Evolutionary conservation across 2,329 filamentous ascomycete species (phyloP).

Genomic region (Exophiala mesophila): DNA sequence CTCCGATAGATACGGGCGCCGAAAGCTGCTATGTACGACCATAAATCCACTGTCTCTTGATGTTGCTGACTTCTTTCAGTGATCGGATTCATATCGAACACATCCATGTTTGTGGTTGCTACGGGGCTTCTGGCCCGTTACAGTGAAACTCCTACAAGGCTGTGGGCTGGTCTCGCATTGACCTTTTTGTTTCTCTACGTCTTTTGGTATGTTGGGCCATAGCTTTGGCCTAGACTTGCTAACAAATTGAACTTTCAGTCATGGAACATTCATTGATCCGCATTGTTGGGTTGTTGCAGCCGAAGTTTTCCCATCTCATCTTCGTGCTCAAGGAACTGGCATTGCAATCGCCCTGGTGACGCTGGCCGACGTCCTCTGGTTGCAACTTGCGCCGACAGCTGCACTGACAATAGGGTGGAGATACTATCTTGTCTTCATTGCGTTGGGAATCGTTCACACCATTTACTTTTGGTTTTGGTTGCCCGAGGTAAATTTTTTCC

Average conservation of each 20-base stretch:
- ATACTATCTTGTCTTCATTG: slow-evolving; percentile 36
- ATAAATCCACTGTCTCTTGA: background rate
- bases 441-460: slow-evolving; percentile 29
- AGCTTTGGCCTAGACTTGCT: background rate
- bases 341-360: slow-evolving; percentile 6
- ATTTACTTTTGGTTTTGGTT: slow-evolving; percentile 32
- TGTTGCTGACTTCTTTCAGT: slow-evolving; percentile 1
- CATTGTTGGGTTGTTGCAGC: slow-evolving; percentile 44
- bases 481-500: slow-evolving; percentile 26
- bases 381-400: slow-evolving; percentile 32
- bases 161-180: slow-evolving; percentile 3
- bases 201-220: slow-evolving; percentile 2
- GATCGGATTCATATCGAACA: slow-evolving; percentile 4
- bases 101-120: slow-evolving; percentile 9
- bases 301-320: slow-evolving; percentile 20
- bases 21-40: slow-evolving; percentile 8
- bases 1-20: slow-evolving; percentile 6
- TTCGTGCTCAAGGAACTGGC: slow-evolving; percentile 11
- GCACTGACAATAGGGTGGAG: slow-evolving; percentile 32
- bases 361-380: slow-evolving; percentile 32
- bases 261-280: slow-evolving; percentile 34
- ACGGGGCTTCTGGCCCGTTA: slow-evolving; percentile 11
- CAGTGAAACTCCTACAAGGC: background rate
- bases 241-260: slow-evolving; percentile 2
- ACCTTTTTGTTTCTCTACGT: slow-evolving; percentile 13